Conservation (phyloP, 1,284 basidiomycete genomes). For the Ceratobasidium sp. region DNA sequence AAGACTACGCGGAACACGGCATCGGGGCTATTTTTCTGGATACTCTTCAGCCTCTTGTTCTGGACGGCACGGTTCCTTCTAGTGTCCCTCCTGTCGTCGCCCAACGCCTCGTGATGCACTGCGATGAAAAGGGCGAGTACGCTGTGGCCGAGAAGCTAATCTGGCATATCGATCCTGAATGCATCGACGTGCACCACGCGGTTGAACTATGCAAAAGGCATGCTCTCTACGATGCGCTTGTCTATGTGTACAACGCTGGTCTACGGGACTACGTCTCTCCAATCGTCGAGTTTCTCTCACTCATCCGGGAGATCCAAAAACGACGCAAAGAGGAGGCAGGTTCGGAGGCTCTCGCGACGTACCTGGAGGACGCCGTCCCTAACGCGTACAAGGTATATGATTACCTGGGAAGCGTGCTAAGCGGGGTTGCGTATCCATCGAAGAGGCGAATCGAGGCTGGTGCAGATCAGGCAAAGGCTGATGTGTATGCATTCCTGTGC, state of each 20-base stretch:
- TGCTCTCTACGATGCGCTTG: conserved; percentile 91
- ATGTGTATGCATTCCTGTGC: conserved; percentile 86
- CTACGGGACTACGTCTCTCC: conserved; percentile 92
- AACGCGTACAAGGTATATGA: conserved; percentile 94
- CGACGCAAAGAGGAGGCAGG: conserved; percentile 60
- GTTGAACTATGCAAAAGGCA: conserved; percentile 87
- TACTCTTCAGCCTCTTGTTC: conserved; percentile 86
- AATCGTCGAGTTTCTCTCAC: conserved; percentile 83
- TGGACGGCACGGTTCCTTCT: conserved; percentile 74
- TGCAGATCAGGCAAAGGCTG: conserved; percentile 73
- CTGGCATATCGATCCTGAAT: conserved; percentile 94
- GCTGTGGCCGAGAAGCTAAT: conserved; percentile 90
- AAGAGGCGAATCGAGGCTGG: conserved; percentile 64
- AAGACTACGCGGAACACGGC: conserved; percentile 86
- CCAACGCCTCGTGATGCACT: conserved; percentile 84
- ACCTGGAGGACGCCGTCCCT: conserved; percentile 71
- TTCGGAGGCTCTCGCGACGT: conserved; percentile 54
- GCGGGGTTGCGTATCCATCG: conserved; percentile 89
- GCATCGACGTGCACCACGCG: conserved; percentile 94
- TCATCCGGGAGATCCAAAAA: conserved; percentile 78
- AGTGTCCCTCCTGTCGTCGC: conserved; percentile 88
- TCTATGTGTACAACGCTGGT: conserved; percentile 93
- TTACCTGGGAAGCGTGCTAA: conserved; percentile 89
- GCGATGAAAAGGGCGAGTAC: conserved; percentile 78
- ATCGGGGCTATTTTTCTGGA: conserved; percentile 90